Evolutionary conservation across 73 alveolate genomes (phyloP).

Genomic region (Paramecium biaurelia): DNA sequence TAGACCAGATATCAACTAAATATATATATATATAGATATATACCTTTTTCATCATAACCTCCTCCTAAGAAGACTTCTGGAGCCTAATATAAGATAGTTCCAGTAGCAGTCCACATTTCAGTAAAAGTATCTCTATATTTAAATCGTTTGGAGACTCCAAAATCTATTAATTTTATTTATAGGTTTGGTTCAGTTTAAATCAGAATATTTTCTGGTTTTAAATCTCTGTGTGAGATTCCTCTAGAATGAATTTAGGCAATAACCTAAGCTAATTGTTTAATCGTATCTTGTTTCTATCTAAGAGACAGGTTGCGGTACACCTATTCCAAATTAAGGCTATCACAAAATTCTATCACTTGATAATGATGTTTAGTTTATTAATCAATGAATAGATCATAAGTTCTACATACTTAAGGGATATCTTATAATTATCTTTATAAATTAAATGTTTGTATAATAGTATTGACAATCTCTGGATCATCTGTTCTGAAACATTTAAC

Average conservation of each 20-base stretch:
- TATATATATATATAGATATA: background rate
- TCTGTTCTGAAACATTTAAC: conserved; percentile 28
- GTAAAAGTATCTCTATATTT: background rate
- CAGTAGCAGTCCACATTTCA: conserved; percentile 51
- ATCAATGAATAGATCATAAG: conserved; percentile 42
- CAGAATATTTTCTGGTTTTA: conserved; percentile 39
- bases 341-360: conserved; percentile 34
- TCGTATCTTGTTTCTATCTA: background rate
- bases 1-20: conserved; percentile 35
- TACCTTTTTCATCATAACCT: conserved; percentile 52
- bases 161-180: conserved; percentile 13
- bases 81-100: conserved; percentile 4
- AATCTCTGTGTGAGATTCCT: conserved; percentile 50
- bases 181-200: background rate
- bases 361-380: conserved; percentile 25
- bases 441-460: background rate
- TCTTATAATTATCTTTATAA: conserved; percentile 1
- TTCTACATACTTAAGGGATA: background rate
- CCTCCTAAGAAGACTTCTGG: conserved; percentile 48
- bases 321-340: background rate
- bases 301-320: background rate
- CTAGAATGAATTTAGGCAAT: background rate
- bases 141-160: conserved; percentile 40
- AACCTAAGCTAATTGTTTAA: background rate
- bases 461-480: conserved; percentile 42